A percentile compares a stretch with the other conserved stretches of the same genome.
Evolutionary conservation across 352 stramenopile species (phyloP).

Genomic region (Globisporangium iwayamae): DNA sequence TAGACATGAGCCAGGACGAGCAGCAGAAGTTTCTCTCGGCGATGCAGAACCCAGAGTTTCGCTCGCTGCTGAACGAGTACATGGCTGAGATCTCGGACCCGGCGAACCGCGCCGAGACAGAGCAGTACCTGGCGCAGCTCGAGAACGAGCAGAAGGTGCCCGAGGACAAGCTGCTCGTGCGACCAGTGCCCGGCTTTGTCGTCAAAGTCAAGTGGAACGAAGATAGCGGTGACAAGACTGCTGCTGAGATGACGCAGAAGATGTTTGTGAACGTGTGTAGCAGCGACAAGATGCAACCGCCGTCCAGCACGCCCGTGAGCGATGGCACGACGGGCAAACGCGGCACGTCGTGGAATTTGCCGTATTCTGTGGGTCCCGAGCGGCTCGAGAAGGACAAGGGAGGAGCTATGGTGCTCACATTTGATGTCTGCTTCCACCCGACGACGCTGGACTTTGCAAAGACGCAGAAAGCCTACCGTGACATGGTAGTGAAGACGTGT

Average conservation of each 20-base stretch:
- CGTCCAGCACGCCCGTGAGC: constrained; percentile 47
- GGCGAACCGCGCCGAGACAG: constrained; percentile 83
- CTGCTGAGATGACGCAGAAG: constrained; percentile 34
- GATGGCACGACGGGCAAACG: constrained; percentile 17
- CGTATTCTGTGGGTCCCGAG: constrained; percentile 88
- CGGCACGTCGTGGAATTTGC: constrained; percentile 84
- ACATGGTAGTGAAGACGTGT: constrained; percentile 88
- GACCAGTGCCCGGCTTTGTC: constrained; percentile 85
- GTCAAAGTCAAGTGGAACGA: constrained; percentile 82
- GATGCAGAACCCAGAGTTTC: constrained; percentile 91
- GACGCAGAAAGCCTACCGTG: constrained; percentile 53
- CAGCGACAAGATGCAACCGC: constrained; percentile 77
- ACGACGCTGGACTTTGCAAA: constrained; percentile 69
- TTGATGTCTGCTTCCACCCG: constrained; percentile 93
- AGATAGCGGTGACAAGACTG: background rate
- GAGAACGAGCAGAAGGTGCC: constrained; percentile 89
- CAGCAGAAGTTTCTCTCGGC: constrained; percentile 86
- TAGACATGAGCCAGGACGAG: constrained; percentile 47
- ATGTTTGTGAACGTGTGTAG: constrained; percentile 94
- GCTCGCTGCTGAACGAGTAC: constrained; percentile 91
- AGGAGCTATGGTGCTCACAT: constrained; percentile 62
- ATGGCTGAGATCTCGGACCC: constrained; percentile 93
- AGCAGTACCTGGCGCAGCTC: constrained; percentile 87
- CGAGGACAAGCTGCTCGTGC: constrained; percentile 82
- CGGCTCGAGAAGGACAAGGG: constrained; percentile 88